phyloP scores from a whole-genome alignment of 2,329 filamentous ascomycete species.

The Xylariales sp. region DNA sequence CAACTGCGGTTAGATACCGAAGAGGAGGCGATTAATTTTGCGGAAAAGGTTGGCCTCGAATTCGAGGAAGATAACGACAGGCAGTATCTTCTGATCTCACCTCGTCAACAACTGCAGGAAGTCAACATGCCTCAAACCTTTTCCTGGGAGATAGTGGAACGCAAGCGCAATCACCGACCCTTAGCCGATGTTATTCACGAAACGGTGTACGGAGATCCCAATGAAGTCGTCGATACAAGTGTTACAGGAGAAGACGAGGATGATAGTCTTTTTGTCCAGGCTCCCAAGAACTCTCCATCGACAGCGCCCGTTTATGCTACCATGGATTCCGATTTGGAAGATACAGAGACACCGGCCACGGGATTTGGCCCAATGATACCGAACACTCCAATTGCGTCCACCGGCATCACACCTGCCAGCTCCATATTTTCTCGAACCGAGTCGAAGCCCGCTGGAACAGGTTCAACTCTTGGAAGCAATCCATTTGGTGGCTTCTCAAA shows the following conservation, averaged over 20 bases:
- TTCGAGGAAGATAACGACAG: conserved; percentile 38
- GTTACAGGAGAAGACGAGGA: conserved; percentile 4
- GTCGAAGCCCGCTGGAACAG: too few species aligned
- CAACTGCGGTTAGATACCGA: conserved; percentile 65
- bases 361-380: too few species aligned
- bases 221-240: conserved; percentile 9
- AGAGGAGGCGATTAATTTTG: conserved; percentile 61
- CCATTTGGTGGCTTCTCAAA: background rate
- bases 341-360: conserved; percentile 5
- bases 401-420: background rate
- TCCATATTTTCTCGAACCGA: background rate
- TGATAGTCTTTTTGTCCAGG: conserved; percentile 23
- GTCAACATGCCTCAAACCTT: conserved; percentile 51
- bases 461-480: background rate
- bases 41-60: conserved; percentile 50
- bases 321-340: conserved; percentile 10
- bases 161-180: conserved; percentile 48
- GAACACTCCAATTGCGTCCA: background rate
- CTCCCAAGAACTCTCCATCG: conserved; percentile 9
- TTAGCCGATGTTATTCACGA: conserved; percentile 52
- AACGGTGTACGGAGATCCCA: conserved; percentile 39
- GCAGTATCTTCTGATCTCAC: conserved; percentile 40
- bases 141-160: conserved; percentile 53
- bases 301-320: conserved; percentile 1
- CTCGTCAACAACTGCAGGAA: conserved; percentile 38